Base-by-base conservation (phyloP, 2,329 filamentous ascomycete genomes). In the Lachnellula arida region DNA sequence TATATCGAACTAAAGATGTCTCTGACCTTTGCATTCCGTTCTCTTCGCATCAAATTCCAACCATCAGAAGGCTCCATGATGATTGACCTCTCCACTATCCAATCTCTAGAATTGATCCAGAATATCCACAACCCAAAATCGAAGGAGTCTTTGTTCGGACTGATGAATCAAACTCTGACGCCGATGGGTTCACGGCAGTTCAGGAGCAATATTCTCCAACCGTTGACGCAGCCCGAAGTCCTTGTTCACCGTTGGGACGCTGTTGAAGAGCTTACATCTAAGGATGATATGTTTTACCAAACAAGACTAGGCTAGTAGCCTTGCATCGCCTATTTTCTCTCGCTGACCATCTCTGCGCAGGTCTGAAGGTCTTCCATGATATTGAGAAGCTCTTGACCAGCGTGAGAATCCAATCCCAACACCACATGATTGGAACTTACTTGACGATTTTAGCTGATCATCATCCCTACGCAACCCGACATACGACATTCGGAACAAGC, bases 31-130 rank as follows among this genome's bases (percentile, higher is more conserved):
- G 79, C 84, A 3, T 77, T 80, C n/a, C 87, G 94, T 68, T 92
- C 92, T 19, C 80, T 97, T 34, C 84, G 91, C 3, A 87, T 97
- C 67, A 87, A 85, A 60, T 97, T 96, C 63, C 87, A 93, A 65
- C 88, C 91, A 1, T 91, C 91, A 0, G 89, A 96, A 68, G 89
- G 93, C 23, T 89, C 91, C 0, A 96, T 97, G 92, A 90, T 96
- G 82, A 95, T 97, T 64, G 93, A 97, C 66, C 79, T 94, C 2
- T 87, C 90, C 0, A 96, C 92, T 0, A 90, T 97, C 28, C 81
- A 86, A 39, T 91, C 91, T 0, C 77, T 99, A 3, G 94, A 99
- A 70, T 79, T 99, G 5, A 88, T 97, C 25, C 91, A 96, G 65
- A 99, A 97, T 62, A 68, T 92, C 0, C 85, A 89, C 12, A 85